Evolutionary conservation across 768 basidiomycete species (phyloP).

Genomic region (Calocera viscosa): DNA sequence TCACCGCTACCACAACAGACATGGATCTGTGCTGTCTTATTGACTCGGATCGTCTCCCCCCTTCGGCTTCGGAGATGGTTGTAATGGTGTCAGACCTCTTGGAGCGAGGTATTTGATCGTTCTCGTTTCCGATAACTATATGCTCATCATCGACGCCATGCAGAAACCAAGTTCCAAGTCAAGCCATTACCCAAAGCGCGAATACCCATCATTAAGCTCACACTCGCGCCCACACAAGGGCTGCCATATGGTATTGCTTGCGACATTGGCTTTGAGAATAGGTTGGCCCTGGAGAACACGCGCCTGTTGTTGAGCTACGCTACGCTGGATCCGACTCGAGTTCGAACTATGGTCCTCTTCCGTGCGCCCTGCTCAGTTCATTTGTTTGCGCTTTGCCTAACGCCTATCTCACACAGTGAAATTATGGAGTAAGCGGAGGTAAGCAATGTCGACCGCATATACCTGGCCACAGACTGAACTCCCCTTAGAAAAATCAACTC

Average conservation of each 20-base stretch:
- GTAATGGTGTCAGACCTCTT: conserved; percentile 86
- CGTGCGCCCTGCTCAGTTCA: conserved; percentile 46
- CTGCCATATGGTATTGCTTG: conserved; percentile 84
- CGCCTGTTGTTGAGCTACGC: conserved; percentile 93
- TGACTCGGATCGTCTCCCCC: conserved; percentile 63
- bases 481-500: conserved; percentile 84
- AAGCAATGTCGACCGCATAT: conserved; percentile 13
- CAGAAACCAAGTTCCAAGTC: conserved; percentile 92
- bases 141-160: conserved; percentile 7
- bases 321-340: conserved; percentile 86
- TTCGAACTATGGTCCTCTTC: conserved; percentile 89
- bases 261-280: conserved; percentile 97
- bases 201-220: conserved; percentile 97
- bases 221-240: conserved; percentile 71
- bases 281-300: conserved; percentile 93
- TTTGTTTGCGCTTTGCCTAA: neutral
- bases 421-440: conserved; percentile 97
- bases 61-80: conserved; percentile 75
- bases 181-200: conserved; percentile 92
- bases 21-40: conserved; percentile 98
- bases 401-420: conserved; percentile 50
- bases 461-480: neutral
- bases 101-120: conserved; percentile 60
- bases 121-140: conserved; percentile 8
- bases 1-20: conserved; percentile 37